A percentile compares a stretch with the other conserved stretches of the same genome.
These are phyloP conservation scores for Dictyostelium brefeldianum DNA, from an alignment of 78 protist species.

Conservation along the genomic window DNA sequence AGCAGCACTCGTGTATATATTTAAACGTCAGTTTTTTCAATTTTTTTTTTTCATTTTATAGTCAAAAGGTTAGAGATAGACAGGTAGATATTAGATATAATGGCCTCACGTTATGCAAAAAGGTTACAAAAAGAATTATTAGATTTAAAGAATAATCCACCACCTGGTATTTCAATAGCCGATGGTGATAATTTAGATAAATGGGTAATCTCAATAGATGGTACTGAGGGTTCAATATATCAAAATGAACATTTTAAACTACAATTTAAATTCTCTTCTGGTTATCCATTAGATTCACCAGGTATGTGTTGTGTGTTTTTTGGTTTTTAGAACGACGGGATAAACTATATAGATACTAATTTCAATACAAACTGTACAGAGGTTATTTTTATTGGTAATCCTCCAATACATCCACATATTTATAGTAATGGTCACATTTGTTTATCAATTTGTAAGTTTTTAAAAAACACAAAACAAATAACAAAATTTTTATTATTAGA, in stretches of 20 bases:
- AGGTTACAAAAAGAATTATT: constrained; percentile 75
- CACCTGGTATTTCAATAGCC: constrained; percentile 35
- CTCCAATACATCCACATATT: constrained; percentile 89
- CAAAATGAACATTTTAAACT: constrained; percentile 54
- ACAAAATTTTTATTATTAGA: no score
- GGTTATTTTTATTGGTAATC: constrained; percentile 76
- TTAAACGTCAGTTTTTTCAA: no score
- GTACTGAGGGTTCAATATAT: constrained; percentile 62
- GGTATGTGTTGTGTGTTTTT: no score
- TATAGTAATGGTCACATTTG: constrained; percentile 91
- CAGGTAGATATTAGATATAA: neutral
- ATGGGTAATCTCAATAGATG: constrained; percentile 61
- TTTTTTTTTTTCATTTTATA: neutral
- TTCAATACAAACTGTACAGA: no score
- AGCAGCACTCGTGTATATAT: neutral
- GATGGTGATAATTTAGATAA: constrained; percentile 52
- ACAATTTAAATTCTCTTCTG: constrained; percentile 71
- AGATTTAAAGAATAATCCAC: constrained; percentile 62
- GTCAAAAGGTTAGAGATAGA: neutral
- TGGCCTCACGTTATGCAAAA: constrained; percentile 37
- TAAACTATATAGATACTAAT: neutral
- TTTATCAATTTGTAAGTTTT: constrained; percentile 78
- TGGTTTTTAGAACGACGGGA: neutral
- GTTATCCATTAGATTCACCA: constrained; percentile 84
- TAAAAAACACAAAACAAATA: neutral